phyloP scores from a whole-genome alignment of 2,329 filamentous ascomycete genomes.

The Pseudophaeomoniella oleicola region DNA sequence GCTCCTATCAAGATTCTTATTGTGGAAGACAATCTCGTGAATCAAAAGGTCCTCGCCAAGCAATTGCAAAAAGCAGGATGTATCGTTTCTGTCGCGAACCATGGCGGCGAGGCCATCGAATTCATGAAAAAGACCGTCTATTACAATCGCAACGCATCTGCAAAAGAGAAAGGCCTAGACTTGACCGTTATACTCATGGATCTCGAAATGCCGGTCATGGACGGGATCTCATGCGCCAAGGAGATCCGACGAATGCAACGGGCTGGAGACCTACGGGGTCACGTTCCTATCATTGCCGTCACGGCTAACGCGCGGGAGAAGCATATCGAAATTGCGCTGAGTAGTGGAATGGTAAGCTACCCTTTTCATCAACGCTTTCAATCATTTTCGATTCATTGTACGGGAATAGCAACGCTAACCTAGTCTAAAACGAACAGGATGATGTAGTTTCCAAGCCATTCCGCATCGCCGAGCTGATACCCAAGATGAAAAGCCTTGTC shows the following conservation, averaged over 20 bases:
- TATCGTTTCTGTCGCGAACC: constrained; percentile 15
- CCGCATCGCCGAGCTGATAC: constrained; percentile 54
- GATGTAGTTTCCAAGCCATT: constrained; percentile 71
- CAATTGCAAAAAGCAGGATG: constrained; percentile 19
- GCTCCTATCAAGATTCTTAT: constrained; percentile 15
- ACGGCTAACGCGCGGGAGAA: constrained; percentile 65
- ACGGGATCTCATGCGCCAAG: constrained; percentile 58
- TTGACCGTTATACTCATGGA: constrained; percentile 64
- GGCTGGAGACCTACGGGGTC: constrained; percentile 25
- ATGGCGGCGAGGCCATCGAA: constrained; percentile 25
- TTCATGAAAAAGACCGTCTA: constrained; percentile 13
- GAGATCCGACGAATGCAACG: constrained; percentile 55
- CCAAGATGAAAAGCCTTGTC: constrained; percentile 48
- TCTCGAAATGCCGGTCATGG: constrained; percentile 73
- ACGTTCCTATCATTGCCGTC: constrained; percentile 20
- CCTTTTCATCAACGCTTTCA: background rate
- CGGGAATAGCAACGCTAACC: too few relatives aligned
- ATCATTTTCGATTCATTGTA: too few relatives aligned
- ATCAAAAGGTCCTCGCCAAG: constrained; percentile 19
- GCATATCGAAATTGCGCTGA: constrained; percentile 56
- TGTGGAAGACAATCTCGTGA: constrained; percentile 27
- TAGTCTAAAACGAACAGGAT: too few relatives aligned
- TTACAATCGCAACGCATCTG: background rate
- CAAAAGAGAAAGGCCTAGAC: constrained; percentile 3
- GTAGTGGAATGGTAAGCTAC: constrained; percentile 54